Evolutionary conservation across 176 grass and related monocot species (phyloP), one percentile per base, ranked within the genome.

Genomic region (Oryza meridionalis): DNA sequence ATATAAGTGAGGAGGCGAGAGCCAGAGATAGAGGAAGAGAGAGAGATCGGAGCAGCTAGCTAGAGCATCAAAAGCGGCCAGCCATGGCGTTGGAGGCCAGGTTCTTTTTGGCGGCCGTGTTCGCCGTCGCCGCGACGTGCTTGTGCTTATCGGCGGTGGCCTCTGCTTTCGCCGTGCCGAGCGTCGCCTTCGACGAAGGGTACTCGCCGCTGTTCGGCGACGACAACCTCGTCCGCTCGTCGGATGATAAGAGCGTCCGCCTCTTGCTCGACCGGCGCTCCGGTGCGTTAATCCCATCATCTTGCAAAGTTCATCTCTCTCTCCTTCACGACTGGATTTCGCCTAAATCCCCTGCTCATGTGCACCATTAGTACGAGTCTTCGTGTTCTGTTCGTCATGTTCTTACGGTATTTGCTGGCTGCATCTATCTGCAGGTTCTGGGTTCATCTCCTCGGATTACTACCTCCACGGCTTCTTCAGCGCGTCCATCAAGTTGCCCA

Each of bases 401-500:
- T 61, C 65, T 71, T 11, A 77, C 11, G 42, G 72, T 72, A 2
- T 13, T 31, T 55, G 29, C 32, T 49, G 8, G 0, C 2, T 16
- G 64, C 2, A 78, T 25, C 22, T 50, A 70, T 47, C 10, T 9
- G 1, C 71, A 97, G 94, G 94, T 15, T 93, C 94, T 3, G 94
- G 94, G 50, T 97, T 97, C 79, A 86, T 97, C 46, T 97, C 94
- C 13, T 97, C 94, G 19, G 91, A 92, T 47, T 84, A 90, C 67
- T 97, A 94, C 75, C 87, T 86, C 35, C 89, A 89, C 31, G 94
- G 94, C 16, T 92, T 97, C 82, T 97, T 97, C 87, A 94, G 94
- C 70, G 87, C 94, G 21, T 87, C 91, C 27, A 94, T 97, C 78
- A 94, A 92, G 84, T 84, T 97, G 40, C 94, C 94, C 32, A 77